Conservation (phyloP, 2,329 filamentous ascomycete genomes). For the Colletotrichum tofieldiae region DNA sequence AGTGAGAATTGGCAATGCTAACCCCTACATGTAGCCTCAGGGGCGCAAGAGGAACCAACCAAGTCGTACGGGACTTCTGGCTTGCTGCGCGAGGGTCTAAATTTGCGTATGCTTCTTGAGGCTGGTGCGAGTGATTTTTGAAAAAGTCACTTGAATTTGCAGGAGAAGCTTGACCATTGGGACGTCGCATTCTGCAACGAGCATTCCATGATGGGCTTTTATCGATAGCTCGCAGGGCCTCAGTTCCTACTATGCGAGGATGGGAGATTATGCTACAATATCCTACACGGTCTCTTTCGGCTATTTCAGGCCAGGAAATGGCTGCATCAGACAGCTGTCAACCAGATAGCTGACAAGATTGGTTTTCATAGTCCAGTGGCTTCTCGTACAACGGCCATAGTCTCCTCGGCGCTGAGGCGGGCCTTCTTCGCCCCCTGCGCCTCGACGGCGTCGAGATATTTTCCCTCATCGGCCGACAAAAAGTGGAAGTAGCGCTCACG, state of each 20-base stretch:
- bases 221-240: not conserved
- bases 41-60: slow-evolving; percentile 75
- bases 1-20: not conserved
- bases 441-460: slow-evolving; percentile 71
- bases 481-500: slow-evolving; percentile 70
- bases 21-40: slow-evolving; percentile 65
- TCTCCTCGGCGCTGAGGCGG: slow-evolving; percentile 71
- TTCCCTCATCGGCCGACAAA: slow-evolving; percentile 62
- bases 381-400: slow-evolving; percentile 68
- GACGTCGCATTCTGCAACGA: not conserved
- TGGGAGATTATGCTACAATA: slow-evolving; percentile 4
- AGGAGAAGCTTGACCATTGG: not conserved
- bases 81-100: slow-evolving; percentile 74
- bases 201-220: not conserved
- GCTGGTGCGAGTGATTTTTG: not conserved
- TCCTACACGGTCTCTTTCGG: not conserved
- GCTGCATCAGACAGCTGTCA: not conserved
- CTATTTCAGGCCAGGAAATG: not conserved
- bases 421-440: slow-evolving; percentile 74
- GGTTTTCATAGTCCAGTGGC: slow-evolving; percentile 64
- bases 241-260: not conserved
- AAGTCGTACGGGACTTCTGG: slow-evolving; percentile 81
- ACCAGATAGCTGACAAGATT: not conserved
- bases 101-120: slow-evolving; percentile 73
- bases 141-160: not conserved